Evolutionary conservation across 2,329 filamentous ascomycete species (phyloP).

Genomic region (Nothophaeocryptopus gaeumannii): DNA sequence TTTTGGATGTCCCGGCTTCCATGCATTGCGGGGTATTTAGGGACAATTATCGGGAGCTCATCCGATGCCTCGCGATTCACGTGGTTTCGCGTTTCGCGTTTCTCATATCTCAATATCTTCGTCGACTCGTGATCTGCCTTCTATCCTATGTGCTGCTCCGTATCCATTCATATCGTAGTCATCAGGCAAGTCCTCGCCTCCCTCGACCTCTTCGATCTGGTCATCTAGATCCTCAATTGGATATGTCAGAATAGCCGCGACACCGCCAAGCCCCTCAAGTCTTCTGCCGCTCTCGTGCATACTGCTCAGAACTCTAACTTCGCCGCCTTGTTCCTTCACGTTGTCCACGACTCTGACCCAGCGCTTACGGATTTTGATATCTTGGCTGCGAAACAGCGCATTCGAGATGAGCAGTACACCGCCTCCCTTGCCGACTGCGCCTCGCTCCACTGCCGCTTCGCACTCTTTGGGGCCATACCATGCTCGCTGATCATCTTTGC

Average conservation of each 20-base stretch:
- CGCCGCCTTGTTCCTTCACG: slow-evolving; percentile 79
- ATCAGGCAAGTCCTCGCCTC: slow-evolving; percentile 21
- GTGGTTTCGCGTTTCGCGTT: neutral
- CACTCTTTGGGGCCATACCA: slow-evolving; percentile 88
- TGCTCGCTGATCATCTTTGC: slow-evolving; percentile 80
- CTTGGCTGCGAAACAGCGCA: slow-evolving; percentile 77
- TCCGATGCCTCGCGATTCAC: no score
- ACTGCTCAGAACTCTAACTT: slow-evolving; percentile 83
- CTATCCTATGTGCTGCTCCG: slow-evolving; percentile 17
- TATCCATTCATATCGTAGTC: slow-evolving; percentile 9
- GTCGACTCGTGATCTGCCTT: slow-evolving; percentile 20
- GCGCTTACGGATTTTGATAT: slow-evolving; percentile 70
- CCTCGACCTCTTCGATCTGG: slow-evolving; percentile 23
- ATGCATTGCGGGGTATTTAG: neutral
- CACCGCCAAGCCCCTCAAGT: slow-evolving; percentile 77
- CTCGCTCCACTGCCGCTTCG: slow-evolving; percentile 76
- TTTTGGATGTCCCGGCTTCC: neutral
- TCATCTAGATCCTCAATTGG: slow-evolving; percentile 82
- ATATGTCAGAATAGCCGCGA: slow-evolving; percentile 88
- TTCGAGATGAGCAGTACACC: slow-evolving; percentile 85
- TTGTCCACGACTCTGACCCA: slow-evolving; percentile 86
- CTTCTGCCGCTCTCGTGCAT: slow-evolving; percentile 91
- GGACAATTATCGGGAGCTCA: no score
- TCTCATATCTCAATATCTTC: slow-evolving; percentile 25
- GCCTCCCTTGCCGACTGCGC: slow-evolving; percentile 82